Conservation (phyloP, 108 stramenopile genomes). For the Aureococcus anophagefferens region DNA sequence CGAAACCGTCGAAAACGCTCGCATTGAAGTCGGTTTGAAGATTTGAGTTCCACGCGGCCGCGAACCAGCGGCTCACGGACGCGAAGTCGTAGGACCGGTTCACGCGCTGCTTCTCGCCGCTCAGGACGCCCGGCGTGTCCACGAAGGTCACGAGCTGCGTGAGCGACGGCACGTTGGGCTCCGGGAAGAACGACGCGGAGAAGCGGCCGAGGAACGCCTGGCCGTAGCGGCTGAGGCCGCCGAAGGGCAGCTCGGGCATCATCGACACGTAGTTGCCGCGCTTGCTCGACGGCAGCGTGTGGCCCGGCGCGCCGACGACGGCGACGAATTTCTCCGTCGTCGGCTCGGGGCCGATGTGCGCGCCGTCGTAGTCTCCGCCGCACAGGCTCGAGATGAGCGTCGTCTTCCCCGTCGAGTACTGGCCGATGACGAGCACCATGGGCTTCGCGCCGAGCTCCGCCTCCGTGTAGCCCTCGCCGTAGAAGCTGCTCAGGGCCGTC, state of each 20-base stretch:
- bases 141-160: conserved; percentile 59
- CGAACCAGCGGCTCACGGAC: conserved; percentile 57
- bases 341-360: conserved; percentile 68
- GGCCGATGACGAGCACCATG: conserved; percentile 69
- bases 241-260: background rate
- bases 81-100: conserved; percentile 52
- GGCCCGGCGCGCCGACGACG: conserved; percentile 28
- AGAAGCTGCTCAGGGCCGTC: too few relatives aligned
- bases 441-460: conserved; percentile 73
- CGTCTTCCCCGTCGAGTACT: conserved; percentile 76
- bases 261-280: background rate
- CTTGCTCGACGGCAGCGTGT: too few relatives aligned
- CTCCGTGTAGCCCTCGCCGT: too few relatives aligned
- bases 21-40: too few relatives aligned
- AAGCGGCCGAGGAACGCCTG: conserved; percentile 34
- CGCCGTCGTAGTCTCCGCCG: conserved; percentile 56
- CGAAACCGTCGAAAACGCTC: too few relatives aligned
- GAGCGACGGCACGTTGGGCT: conserved; percentile 31
- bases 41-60: too few relatives aligned
- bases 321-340: conserved; percentile 59
- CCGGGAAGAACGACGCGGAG: conserved; percentile 62
- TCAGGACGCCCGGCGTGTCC: conserved; percentile 75
- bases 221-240: background rate
- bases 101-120: conserved; percentile 74
- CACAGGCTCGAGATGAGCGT: conserved; percentile 45